A percentile compares a stretch with the other conserved stretches of the same genome.
These are phyloP conservation scores for Calocera viscosa DNA, from an alignment of 768 basidiomycete genomes.

Conservation along the genomic window DNA sequence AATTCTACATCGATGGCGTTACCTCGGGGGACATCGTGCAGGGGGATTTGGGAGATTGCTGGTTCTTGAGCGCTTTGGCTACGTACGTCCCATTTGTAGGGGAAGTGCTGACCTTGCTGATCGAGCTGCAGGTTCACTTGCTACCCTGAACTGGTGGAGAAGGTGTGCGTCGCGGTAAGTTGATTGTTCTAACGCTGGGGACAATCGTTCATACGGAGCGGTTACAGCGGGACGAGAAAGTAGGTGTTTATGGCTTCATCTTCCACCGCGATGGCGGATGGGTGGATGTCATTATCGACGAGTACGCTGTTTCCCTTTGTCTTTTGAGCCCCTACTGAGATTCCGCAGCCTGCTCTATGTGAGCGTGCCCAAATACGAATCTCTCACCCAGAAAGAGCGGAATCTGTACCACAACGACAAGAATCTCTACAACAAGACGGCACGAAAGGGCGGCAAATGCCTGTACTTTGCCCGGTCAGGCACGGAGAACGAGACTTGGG, in stretches of 20 bases:
- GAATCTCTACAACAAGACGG: slow-evolving; percentile 34
- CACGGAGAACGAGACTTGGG: slow-evolving; percentile 41
- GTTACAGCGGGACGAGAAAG: slow-evolving; percentile 18
- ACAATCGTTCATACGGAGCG: not conserved
- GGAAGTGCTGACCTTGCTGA: not conserved
- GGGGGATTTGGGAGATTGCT: slow-evolving; percentile 42
- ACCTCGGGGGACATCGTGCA: slow-evolving; percentile 38
- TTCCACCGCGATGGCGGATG: slow-evolving; percentile 43
- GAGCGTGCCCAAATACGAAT: slow-evolving; percentile 41
- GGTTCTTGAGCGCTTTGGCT: slow-evolving; percentile 42
- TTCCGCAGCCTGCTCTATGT: slow-evolving; percentile 37
- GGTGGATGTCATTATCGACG: slow-evolving; percentile 45
- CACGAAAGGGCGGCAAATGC: slow-evolving; percentile 36
- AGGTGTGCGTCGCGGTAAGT: slow-evolving; percentile 38
- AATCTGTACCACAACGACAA: slow-evolving; percentile 41
- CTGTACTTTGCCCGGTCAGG: slow-evolving; percentile 40
- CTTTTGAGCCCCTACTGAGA: not conserved
- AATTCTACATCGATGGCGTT: slow-evolving; percentile 38
- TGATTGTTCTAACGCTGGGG: not conserved
- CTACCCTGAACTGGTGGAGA: slow-evolving; percentile 38
- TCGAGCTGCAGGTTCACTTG: slow-evolving; percentile 21
- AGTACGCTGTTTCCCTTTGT: slow-evolving; percentile 29
- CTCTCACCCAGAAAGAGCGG: slow-evolving; percentile 32
- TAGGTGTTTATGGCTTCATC: slow-evolving; percentile 48
- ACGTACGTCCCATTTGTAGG: slow-evolving; percentile 18